Evolutionary conservation across 352 stramenopile genomes (phyloP), one percentile per base, ranked within the genome.

Genomic region (Phytophthora tubulina): DNA sequence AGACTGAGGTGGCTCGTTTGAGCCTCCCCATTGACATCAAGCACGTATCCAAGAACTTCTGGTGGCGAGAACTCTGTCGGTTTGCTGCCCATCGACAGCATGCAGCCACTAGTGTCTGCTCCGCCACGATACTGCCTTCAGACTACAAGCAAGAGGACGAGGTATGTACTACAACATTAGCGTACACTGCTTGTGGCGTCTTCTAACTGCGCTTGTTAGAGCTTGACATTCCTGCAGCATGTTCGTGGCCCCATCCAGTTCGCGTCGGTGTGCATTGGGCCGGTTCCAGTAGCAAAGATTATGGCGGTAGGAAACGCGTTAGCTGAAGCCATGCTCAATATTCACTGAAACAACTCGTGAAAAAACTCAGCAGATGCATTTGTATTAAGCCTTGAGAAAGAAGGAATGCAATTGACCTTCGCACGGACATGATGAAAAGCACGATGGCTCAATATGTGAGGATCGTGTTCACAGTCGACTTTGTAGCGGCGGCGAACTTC

Each of bases 71-170:
- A n/a, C 76, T 84, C 21, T 71, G 73, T 51, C 59, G 39, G 15
- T 84, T 84, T 65, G 56, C 72, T 10, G 67, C 53, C 6, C 45
- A 70, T 44, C 71, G 77, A 7, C 62, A 80, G 48, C 31, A 52
- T 41, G 27, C 41, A 44, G 44, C 38, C 15, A 2, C 42, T 8
- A 53, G 39, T 46, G 5, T 13, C 42, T 27, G 45, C 45, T 51
- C 45, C 13, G 27, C 30, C 38, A 50, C 21, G 4, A 32, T 13
- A 32, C 21, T 54, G 14, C 32, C 44, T 38, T 50, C 65, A 1
- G 67, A 85, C 58, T 87, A 72, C 66, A 85, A 82, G 51, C 75
- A 71, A 42, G 69, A 85, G 42, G 75, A 87, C 30, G 80, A 85
- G 62, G 77, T 87, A 45, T 32, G 39, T 11, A 27, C 21, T 63